A percentile compares a stretch with the other conserved stretches of the same genome.
These are phyloP conservation scores for Drechslerella stenobrocha DNA, from an alignment of 2,329 filamentous ascomycete genomes.

Conservation along the genomic window DNA sequence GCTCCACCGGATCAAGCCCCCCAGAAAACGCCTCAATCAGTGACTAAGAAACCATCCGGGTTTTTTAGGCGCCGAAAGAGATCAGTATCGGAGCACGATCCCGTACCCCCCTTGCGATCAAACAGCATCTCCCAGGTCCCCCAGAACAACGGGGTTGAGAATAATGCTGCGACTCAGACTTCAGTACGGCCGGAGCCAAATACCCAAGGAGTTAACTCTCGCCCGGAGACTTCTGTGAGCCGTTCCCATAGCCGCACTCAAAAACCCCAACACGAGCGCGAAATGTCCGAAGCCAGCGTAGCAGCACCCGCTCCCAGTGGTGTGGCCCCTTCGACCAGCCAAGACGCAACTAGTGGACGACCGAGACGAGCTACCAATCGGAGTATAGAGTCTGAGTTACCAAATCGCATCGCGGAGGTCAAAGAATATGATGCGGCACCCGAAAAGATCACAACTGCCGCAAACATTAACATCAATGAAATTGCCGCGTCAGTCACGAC, in stretches of 20 bases:
- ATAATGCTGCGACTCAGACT: slow-evolving; percentile 87
- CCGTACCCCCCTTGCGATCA: slow-evolving; percentile 63
- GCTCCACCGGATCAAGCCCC: slow-evolving; percentile 57
- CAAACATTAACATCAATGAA: slow-evolving; percentile 39
- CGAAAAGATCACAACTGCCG: slow-evolving; percentile 44
- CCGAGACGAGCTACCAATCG: slow-evolving; percentile 39
- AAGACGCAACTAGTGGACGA: slow-evolving; percentile 18
- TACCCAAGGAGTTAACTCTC: slow-evolving; percentile 22
- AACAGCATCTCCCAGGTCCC: slow-evolving; percentile 49
- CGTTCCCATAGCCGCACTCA: slow-evolving; percentile 31
- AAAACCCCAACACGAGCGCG: slow-evolving; percentile 29
- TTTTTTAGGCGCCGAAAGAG: slow-evolving; percentile 95
- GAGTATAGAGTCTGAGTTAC: slow-evolving; percentile 45
- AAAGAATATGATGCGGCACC: slow-evolving; percentile 26
- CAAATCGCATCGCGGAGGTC: slow-evolving; percentile 30
- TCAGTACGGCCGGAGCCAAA: slow-evolving; percentile 56
- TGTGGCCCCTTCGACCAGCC: slow-evolving; percentile 29
- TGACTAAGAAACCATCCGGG: slow-evolving; percentile 83
- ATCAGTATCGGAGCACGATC: slow-evolving; percentile 71
- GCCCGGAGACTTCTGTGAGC: slow-evolving; percentile 31
- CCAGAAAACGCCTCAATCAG: slow-evolving; percentile 52
- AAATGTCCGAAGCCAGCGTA: slow-evolving; percentile 29
- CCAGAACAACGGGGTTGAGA: slow-evolving; percentile 71
- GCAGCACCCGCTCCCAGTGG: no score
- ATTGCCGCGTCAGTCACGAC: slow-evolving; percentile 27